Base-by-base conservation (phyloP, 148 eudicot genomes). In the Camellia sinensis region DNA sequence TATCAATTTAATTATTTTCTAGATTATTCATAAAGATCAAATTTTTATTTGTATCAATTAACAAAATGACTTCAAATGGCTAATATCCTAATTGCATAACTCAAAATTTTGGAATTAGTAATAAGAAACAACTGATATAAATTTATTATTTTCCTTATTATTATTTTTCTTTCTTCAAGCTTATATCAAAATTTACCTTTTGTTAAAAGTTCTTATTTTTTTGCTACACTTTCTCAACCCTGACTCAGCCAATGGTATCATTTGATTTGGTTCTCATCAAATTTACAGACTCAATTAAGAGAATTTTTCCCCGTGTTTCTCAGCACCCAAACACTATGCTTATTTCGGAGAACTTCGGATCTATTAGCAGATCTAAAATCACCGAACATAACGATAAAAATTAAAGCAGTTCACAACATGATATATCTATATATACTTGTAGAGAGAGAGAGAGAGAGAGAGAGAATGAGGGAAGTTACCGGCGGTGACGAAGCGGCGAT, bases 401-500 rank as follows among this genome's bases (percentile, higher is more conserved):
- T 5, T 13, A 59, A 43, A 5, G 7, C 18, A 67, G 7, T 52
- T 17, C 73, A 2, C 3, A 41, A 43, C 2, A 10, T 46, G 14
- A 62, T 17, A 80, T 2, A 11, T 69, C 50, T 12, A 44, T 19
- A 48, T 29, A 53, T 11, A 73, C 22, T 54, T 73, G 37, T 0
- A n/a, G 7, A 43, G 37, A 29, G 37, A 29, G 37, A 29, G 37
- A 29, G 37, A 29, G 52, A 41, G 66, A 75, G 66, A 60, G 52
- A 21, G 37, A 46, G 48, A 70, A 56, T 45, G 57, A 63, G 67
- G 9, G 18, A 78, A 46, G 50, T 22, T 85, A 94, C 98, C 97
- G 76, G 98, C 97, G 17, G 98, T 91, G 83, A 94, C 98, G 82
- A 94, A 94, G 50, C 98, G 96, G 77, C 98, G 93, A 29, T 91